Conservation (phyloP, 108 stramenopile genomes). For the Schizochytrium sp. region DNA sequence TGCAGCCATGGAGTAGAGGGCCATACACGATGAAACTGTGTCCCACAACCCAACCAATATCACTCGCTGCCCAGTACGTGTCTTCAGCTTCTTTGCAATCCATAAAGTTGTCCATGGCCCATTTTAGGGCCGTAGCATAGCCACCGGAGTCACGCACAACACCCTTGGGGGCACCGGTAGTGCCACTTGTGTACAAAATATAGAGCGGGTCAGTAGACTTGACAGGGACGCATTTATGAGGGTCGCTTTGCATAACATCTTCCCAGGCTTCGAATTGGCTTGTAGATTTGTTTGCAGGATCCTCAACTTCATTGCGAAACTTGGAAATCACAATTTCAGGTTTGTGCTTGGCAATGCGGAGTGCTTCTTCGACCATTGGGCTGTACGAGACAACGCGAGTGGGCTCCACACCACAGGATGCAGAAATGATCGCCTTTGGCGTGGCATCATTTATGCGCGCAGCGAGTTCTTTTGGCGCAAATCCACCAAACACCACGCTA, state of each 20-base stretch:
- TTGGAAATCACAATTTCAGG: slow-evolving; percentile 69
- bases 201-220: slow-evolving; percentile 78
- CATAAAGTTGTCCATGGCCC: slow-evolving; percentile 79
- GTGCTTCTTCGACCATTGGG: slow-evolving; percentile 77
- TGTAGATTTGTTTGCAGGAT: background rate
- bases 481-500: slow-evolving; percentile 88
- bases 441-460: slow-evolving; percentile 79
- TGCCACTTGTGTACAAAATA: slow-evolving; percentile 82
- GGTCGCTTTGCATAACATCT: slow-evolving; percentile 73
- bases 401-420: slow-evolving; percentile 77
- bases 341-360: slow-evolving; percentile 74
- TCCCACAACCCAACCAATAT: slow-evolving; percentile 84
- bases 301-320: slow-evolving; percentile 27
- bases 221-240: slow-evolving; percentile 70
- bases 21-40: slow-evolving; percentile 82
- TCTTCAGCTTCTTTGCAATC: slow-evolving; percentile 75
- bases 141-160: slow-evolving; percentile 81
- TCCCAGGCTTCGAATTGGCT: slow-evolving; percentile 24
- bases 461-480: slow-evolving; percentile 81
- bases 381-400: slow-evolving; percentile 77
- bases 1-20: slow-evolving; percentile 81
- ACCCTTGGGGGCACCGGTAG: slow-evolving; percentile 85
- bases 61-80: slow-evolving; percentile 81
- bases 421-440: slow-evolving; percentile 82
- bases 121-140: slow-evolving; percentile 79